Percentiles rank a stretch among this genome's conserved stretches.
These are phyloP conservation scores for Candida boidinii DNA, from an alignment of 805 yeast species.

Conservation along the genomic window DNA sequence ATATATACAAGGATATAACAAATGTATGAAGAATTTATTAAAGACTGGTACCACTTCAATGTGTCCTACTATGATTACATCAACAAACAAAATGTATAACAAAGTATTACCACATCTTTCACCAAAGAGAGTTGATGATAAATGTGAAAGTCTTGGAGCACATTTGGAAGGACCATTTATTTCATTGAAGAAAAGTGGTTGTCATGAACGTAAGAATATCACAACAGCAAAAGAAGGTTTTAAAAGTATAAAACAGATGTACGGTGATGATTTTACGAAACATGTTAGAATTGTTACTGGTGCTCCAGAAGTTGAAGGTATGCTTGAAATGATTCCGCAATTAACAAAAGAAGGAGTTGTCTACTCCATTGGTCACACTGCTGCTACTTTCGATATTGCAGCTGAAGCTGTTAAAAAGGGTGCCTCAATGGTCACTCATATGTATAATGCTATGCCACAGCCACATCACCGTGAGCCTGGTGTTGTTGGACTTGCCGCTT, in stretches of 20 bases:
- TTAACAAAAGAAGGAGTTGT: slow-evolving; percentile 24
- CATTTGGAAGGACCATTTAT: slow-evolving; percentile 56
- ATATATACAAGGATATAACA: slow-evolving; percentile 29
- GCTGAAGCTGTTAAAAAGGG: slow-evolving; percentile 40
- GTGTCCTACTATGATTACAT: slow-evolving; percentile 51
- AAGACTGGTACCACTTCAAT: slow-evolving; percentile 45
- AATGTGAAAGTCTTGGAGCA: slow-evolving; percentile 44
- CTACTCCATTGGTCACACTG: slow-evolving; percentile 42
- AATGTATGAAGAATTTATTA: slow-evolving; percentile 37
- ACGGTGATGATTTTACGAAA: slow-evolving; percentile 26
- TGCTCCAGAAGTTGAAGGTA: slow-evolving; percentile 42
- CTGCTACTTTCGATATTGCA: slow-evolving; percentile 24
- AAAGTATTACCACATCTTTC: slow-evolving; percentile 37
- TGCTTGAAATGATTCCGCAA: slow-evolving; percentile 30
- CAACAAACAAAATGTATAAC: slow-evolving; percentile 38
- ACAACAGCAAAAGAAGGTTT: slow-evolving; percentile 27
- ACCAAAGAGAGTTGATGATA: slow-evolving; percentile 22
- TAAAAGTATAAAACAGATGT: slow-evolving; percentile 23
- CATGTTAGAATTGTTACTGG: slow-evolving; percentile 34
- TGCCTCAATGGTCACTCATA: slow-evolving; percentile 52
- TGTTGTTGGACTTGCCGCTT: slow-evolving; percentile 40
- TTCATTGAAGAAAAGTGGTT: slow-evolving; percentile 38
- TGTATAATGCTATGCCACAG: slow-evolving; percentile 54
- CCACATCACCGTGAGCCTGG: slow-evolving; percentile 55
- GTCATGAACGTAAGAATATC: slow-evolving; percentile 40